Conservation (phyloP, 1,284 basidiomycete genomes). For the Chiua sp. region DNA sequence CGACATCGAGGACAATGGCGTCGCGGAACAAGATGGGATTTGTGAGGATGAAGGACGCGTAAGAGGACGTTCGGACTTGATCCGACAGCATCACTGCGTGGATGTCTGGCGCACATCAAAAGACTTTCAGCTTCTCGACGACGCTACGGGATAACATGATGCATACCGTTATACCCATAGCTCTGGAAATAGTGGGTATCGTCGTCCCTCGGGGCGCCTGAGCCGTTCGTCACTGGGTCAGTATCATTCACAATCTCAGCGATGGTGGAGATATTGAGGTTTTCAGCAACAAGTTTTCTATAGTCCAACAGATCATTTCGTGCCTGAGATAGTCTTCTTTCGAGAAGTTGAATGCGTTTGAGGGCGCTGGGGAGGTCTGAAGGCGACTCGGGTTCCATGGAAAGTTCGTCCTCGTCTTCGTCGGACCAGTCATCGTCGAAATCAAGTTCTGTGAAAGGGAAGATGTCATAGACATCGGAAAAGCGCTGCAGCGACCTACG, state of each 20-base stretch:
- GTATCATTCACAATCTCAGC: conserved; percentile 49
- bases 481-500: conserved; percentile 54
- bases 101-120: conserved; percentile 55
- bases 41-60: conserved; percentile 90
- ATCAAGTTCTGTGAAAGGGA: conserved; percentile 52
- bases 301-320: conserved; percentile 65
- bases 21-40: conserved; percentile 86
- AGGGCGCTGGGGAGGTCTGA: conserved; percentile 42
- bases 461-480: not conserved
- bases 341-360: conserved; percentile 55
- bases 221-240: conserved; percentile 33
- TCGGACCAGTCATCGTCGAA: conserved; percentile 82
- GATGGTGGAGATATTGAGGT: conserved; percentile 51
- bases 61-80: conserved; percentile 91
- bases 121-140: not conserved
- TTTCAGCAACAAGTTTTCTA: conserved; percentile 56
- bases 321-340: conserved; percentile 56
- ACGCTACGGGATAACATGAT: not conserved
- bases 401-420: conserved; percentile 45
- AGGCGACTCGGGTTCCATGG: conserved; percentile 30
- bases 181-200: conserved; percentile 96
- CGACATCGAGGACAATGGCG: conserved; percentile 93
- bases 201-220: conserved; percentile 67
- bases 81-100: conserved; percentile 86
- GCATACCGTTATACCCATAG: conserved; percentile 88